These are phyloP conservation scores for Tanacetum coccineum DNA, from an alignment of 129 eudicot genomes.

Conservation along the genomic window DNA sequence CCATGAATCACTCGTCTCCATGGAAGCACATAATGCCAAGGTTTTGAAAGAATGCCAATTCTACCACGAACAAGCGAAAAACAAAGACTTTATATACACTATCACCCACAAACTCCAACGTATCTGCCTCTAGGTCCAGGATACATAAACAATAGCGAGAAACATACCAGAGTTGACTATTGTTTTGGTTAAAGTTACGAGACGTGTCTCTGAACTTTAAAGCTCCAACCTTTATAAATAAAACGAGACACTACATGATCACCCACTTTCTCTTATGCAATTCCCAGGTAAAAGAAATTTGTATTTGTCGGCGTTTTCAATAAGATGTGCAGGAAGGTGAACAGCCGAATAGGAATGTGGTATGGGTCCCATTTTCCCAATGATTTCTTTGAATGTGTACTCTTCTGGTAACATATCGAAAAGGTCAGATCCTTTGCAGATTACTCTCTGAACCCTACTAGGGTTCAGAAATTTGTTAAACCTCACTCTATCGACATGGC, in stretches of 20 bases:
- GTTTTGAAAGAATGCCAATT: conserved; percentile 32
- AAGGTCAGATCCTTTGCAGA: conserved; percentile 83
- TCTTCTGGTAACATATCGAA: conserved; percentile 96
- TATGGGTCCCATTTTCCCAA: conserved; percentile 89
- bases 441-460: conserved; percentile 63
- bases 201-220: conserved; percentile 24
- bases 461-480: conserved; percentile 76
- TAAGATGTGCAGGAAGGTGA: conserved; percentile 72
- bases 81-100: conserved; percentile 34
- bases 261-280: conserved; percentile 78
- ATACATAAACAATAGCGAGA: conserved; percentile 8
- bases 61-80: conserved; percentile 28
- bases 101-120: conserved; percentile 34
- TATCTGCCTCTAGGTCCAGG: too few relatives aligned
- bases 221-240: conserved; percentile 40
- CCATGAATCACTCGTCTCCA: conserved; percentile 31
- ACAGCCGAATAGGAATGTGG: conserved; percentile 94
- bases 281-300: conserved; percentile 82
- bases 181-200: conserved; percentile 23
- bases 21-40: conserved; percentile 30
- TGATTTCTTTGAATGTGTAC: conserved; percentile 76
- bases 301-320: conserved; percentile 69
- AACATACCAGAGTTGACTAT: conserved; percentile 33
- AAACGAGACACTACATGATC: conserved; percentile 8
- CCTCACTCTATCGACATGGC: conserved; percentile 82